phyloP scores from a whole-genome alignment of 129 eudicot genomes.

The Glebionis coronaria region DNA sequence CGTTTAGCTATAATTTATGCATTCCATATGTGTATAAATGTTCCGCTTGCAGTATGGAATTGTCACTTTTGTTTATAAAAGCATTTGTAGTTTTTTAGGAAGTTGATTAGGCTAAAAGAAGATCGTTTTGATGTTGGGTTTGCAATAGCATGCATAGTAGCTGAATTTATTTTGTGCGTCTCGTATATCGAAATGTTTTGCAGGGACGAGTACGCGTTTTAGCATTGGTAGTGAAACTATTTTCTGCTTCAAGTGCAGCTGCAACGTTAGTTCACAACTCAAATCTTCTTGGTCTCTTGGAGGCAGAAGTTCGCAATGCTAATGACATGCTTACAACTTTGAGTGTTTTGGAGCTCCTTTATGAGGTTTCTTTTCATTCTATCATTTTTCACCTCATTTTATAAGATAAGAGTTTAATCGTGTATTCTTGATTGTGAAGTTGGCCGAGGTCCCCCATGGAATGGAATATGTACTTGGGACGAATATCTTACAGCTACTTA shows the following conservation, averaged over 20 bases:
- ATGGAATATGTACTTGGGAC: constrained; percentile 71
- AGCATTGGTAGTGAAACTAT: constrained; percentile 82
- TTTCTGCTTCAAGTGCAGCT: constrained; percentile 71
- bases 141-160: background rate
- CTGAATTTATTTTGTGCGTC: background rate
- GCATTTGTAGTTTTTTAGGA: constrained; percentile 5
- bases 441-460: constrained; percentile 77
- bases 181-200: background rate
- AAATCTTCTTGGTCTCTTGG: constrained; percentile 65
- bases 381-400: background rate
- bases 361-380: constrained; percentile 50
- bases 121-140: background rate
- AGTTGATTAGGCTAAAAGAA: constrained; percentile 6
- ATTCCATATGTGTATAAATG: no score
- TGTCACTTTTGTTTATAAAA: background rate
- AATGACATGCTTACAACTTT: constrained; percentile 70
- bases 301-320: constrained; percentile 57
- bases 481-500: constrained; percentile 61
- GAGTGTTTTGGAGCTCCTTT: constrained; percentile 75
- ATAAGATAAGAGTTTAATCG: background rate
- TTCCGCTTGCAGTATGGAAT: no score
- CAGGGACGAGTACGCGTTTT: constrained; percentile 89
- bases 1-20: no score
- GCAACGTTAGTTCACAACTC: constrained; percentile 76
- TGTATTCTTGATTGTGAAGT: constrained; percentile 39